Evolutionary conservation across 768 basidiomycete genomes (phyloP).

Genomic region (Suillus subalutaceus): DNA sequence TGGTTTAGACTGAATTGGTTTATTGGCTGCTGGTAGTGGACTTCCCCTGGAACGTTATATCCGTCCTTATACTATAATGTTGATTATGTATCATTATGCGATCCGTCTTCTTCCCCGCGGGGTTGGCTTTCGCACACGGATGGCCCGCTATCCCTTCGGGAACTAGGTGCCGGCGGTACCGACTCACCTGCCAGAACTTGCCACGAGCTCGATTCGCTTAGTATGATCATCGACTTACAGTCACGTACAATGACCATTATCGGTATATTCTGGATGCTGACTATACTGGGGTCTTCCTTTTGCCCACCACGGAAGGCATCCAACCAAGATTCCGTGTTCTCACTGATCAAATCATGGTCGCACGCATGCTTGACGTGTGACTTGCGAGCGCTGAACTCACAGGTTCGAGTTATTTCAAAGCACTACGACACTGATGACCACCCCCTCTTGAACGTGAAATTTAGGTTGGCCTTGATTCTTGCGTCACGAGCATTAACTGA

Average conservation of each 20-base stretch:
- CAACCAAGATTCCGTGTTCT: not conserved
- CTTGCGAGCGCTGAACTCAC: not conserved
- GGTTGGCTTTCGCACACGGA: not conserved
- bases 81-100: slow-evolving; percentile 1
- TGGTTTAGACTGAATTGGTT: not conserved
- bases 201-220: not conserved
- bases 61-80: not conserved
- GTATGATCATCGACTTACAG: not conserved
- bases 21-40: not conserved
- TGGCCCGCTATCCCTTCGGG: too few relatives aligned
- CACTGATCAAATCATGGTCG: not conserved
- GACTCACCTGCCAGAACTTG: not conserved
- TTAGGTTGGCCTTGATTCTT: not conserved
- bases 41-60: not conserved
- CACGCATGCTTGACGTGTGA: not conserved
- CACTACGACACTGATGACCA: not conserved
- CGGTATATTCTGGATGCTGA: not conserved
- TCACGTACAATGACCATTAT: not conserved
- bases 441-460: not conserved
- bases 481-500: not conserved
- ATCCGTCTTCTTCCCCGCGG: not conserved
- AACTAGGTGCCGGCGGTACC: not conserved
- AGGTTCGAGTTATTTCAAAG: not conserved
- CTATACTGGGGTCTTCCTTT: not conserved
- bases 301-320: not conserved